Conservation (phyloP, 176 grass and related monocot genomes). For the Avena insularis region DNA sequence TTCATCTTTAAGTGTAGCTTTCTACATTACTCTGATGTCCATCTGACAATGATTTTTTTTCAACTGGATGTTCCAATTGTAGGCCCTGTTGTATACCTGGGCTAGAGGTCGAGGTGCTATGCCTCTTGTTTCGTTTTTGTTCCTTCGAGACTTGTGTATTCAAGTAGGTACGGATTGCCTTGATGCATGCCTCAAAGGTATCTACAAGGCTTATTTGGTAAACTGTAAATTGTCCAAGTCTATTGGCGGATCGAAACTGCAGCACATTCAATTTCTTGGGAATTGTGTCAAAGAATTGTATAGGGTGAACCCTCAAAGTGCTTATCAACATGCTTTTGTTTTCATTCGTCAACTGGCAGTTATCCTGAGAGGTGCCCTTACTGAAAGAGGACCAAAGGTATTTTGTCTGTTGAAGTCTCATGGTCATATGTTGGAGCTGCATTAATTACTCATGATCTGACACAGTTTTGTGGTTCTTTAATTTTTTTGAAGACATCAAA, state of each 20-base stretch:
- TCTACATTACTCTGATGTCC: constrained; percentile 23
- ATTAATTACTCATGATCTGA: constrained; percentile 38
- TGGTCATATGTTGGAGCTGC: constrained; percentile 19
- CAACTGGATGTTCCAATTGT: constrained; percentile 36
- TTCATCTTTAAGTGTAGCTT: constrained; percentile 29
- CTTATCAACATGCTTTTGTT: constrained; percentile 93
- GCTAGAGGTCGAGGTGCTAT: constrained; percentile 77
- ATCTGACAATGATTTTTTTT: constrained; percentile 29
- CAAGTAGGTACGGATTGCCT: constrained; percentile 87
- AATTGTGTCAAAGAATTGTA: constrained; percentile 94
- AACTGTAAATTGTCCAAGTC: constrained; percentile 98
- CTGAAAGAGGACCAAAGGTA: constrained; percentile 94
- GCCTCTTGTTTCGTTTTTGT: constrained; percentile 84
- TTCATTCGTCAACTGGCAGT: constrained; percentile 93
- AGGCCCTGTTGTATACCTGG: constrained; percentile 91
- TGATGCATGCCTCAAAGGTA: constrained; percentile 83
- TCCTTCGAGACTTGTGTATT: constrained; percentile 92
- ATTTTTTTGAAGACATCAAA: constrained; percentile 65
- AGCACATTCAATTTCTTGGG: constrained; percentile 89
- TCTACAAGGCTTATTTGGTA: constrained; percentile 98
- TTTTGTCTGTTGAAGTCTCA: constrained; percentile 17
- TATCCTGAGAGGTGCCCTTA: constrained; percentile 78
- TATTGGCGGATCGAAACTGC: constrained; percentile 78
- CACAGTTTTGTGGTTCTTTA: constrained; percentile 28
- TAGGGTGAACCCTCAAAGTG: constrained; percentile 67